Base-by-base conservation (phyloP, 179 eudicot species). In the Amaranthus tricolor region DNA sequence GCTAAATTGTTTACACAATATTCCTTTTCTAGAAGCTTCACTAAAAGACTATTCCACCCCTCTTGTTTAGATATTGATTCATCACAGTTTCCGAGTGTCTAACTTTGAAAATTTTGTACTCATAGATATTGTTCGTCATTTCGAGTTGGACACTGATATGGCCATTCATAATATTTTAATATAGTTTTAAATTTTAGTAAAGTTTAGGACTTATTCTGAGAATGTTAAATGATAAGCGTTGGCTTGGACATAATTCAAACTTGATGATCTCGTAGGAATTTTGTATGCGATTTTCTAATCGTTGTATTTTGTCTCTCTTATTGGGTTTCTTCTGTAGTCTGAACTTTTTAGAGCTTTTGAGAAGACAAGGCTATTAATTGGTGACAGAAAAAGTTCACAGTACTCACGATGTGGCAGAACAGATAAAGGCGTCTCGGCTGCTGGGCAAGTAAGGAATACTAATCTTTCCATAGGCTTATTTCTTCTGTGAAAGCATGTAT, bases 331-430 rank as follows among this genome's bases (percentile, higher is more conserved):
- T 64, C 16, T 82, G 89, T 90, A 94, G 98, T 88, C 91, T 73
- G 97, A 94, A 87, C 87, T 92, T 52, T 94, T 94, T 80, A 81
- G 81, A 80, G 96, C 98, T 71, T 86, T 94, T n/a, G 80, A 84
- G 70, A 87, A 78, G 86, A 86, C 94, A 62, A 87, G 91, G 81
- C 86, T 94, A 19, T 81, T 92, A 75, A 70, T 84, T 48, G 86
- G 92, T 77, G 89, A 86, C 77, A 89, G 82, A 81, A 89, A 89
- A 78, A 86, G 81, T 54, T 82, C 88, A 73, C 89, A 76, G 43
- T 94, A 94, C 85, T 85, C 96, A 19, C 86, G 98, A 85, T 94
- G 97, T 79, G 98, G 97, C 70, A 88, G 98, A 88, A 94, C 98
- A 74, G 98, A 94, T 82, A 94, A 86, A 83, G 98, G 98, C 72